Conservation (phyloP, 805 yeast genomes). For the Ogataea pini region DNA sequence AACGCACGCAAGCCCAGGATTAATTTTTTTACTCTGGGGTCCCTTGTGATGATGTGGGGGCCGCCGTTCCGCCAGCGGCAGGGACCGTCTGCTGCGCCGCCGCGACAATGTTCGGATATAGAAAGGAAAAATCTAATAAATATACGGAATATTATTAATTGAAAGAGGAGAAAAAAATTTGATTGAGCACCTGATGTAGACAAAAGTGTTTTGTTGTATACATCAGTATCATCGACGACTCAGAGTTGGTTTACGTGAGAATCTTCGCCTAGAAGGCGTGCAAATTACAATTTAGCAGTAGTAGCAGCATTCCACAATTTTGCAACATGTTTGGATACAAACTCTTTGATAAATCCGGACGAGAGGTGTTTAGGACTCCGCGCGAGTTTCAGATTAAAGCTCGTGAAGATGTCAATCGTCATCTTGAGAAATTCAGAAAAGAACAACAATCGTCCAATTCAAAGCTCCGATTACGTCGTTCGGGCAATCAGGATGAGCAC, state of each 20-base stretch:
- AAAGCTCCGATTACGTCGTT: not conserved
- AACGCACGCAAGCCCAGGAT: slow-evolving; percentile 1
- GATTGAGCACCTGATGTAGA: not conserved
- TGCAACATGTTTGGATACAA: slow-evolving; percentile 34
- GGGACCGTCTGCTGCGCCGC: not conserved
- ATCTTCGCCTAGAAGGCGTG: no score
- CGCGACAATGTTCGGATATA: not conserved
- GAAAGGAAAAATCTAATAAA: not conserved
- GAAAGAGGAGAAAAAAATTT: not conserved
- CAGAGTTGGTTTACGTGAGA: no score
- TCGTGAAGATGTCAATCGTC: slow-evolving; percentile 34
- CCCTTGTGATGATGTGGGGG: not conserved
- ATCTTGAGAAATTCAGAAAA: slow-evolving; percentile 22
- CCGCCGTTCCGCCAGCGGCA: not conserved
- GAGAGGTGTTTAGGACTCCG: slow-evolving; percentile 32
- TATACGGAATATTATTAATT: not conserved
- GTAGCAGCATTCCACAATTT: not conserved
- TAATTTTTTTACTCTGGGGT: not conserved
- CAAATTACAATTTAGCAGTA: not conserved
- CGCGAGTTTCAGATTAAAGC: slow-evolving; percentile 35
- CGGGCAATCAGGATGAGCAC: not conserved
- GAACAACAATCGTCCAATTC: not conserved
- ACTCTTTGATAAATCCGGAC: slow-evolving; percentile 30
- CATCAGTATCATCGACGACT: not conserved
- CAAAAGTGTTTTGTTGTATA: not conserved